A percentile compares a stretch with the other conserved stretches of the same genome.
These are phyloP conservation scores for Fusarium secorum DNA, from an alignment of 2,329 filamentous ascomycete genomes.

Conservation along the genomic window DNA sequence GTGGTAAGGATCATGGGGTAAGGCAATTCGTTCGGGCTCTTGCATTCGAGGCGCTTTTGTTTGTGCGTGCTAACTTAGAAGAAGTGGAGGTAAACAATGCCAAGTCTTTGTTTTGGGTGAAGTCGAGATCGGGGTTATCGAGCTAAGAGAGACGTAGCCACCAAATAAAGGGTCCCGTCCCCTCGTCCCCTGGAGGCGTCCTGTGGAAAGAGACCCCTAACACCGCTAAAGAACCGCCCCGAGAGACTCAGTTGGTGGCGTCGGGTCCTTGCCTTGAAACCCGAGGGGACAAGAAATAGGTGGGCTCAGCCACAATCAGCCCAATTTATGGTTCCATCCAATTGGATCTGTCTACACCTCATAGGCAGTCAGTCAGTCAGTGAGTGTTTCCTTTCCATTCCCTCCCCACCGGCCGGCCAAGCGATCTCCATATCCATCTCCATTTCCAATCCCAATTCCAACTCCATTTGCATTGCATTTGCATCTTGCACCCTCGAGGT, in stretches of 20 bases:
- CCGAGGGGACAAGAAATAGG: conserved; percentile 2
- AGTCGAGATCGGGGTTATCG: background rate
- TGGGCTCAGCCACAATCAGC: conserved; percentile 35
- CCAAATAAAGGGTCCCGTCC: conserved; percentile 2
- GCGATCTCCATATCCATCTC: conserved; percentile 23
- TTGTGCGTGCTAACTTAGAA: background rate
- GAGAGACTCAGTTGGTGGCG: conserved; percentile 10
- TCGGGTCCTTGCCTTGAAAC: conserved; percentile 9
- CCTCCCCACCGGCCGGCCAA: conserved; percentile 25
- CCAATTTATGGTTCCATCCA: conserved; percentile 23
- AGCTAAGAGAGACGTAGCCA: background rate
- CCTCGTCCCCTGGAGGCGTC: background rate
- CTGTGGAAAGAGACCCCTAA: conserved; percentile 18
- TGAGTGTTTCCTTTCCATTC: conserved; percentile 18
- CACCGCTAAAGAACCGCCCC: conserved; percentile 10
- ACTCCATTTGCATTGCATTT: background rate
- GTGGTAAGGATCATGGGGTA: background rate
- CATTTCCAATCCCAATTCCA: conserved; percentile 9
- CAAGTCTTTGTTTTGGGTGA: background rate
- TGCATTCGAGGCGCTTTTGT: background rate
- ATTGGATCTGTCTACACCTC: conserved; percentile 1
- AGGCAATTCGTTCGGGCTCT: background rate
- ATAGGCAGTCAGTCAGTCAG: background rate
- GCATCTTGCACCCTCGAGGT: background rate
- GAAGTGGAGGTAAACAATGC: background rate